Percentiles rank a stretch among this genome's conserved stretches.
Conservation (phyloP, 768 basidiomycete genomes). For the Lepiota venenata region DNA sequence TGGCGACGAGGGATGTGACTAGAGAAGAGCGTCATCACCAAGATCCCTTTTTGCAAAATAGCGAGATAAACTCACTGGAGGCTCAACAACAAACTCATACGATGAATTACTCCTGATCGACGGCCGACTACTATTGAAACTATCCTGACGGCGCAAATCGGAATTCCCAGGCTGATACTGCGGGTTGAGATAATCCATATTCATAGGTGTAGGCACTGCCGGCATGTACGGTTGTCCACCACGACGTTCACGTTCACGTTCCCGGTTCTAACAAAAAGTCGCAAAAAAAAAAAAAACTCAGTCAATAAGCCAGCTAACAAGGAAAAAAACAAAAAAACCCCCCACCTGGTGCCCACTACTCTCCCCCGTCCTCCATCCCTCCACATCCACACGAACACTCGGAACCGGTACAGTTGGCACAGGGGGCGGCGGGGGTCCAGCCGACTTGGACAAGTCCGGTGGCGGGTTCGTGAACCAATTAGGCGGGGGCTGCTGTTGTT, state of each 20-base stretch:
- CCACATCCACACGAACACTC: not conserved
- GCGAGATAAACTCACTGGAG: slow-evolving; percentile 1
- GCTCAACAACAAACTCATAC: slow-evolving; percentile 1
- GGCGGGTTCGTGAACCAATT: not conserved
- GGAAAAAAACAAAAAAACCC: not conserved
- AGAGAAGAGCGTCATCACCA: too few relatives aligned
- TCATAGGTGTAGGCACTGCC: not conserved
- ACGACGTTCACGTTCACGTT: not conserved
- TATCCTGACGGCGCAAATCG: not conserved
- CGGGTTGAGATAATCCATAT: slow-evolving; percentile 1
- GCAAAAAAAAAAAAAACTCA: too few relatives aligned
- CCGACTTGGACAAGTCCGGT: not conserved
- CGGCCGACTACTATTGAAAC: not conserved
- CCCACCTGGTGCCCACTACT: not conserved
- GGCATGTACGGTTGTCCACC: not conserved
- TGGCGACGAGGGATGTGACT: not conserved
- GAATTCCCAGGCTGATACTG: not conserved
- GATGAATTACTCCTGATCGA: not conserved
- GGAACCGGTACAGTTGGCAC: not conserved
- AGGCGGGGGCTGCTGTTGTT: not conserved
- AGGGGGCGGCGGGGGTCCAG: not conserved
- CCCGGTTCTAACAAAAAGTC: too few relatives aligned
- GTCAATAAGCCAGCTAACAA: not conserved
- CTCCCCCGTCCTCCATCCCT: not conserved
- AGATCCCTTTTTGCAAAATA: too few relatives aligned